Percentiles rank a stretch among this genome's conserved stretches.
These are phyloP conservation scores for Vanrija humicola DNA, from an alignment of 1,284 basidiomycete genomes.

Conservation along the genomic window DNA sequence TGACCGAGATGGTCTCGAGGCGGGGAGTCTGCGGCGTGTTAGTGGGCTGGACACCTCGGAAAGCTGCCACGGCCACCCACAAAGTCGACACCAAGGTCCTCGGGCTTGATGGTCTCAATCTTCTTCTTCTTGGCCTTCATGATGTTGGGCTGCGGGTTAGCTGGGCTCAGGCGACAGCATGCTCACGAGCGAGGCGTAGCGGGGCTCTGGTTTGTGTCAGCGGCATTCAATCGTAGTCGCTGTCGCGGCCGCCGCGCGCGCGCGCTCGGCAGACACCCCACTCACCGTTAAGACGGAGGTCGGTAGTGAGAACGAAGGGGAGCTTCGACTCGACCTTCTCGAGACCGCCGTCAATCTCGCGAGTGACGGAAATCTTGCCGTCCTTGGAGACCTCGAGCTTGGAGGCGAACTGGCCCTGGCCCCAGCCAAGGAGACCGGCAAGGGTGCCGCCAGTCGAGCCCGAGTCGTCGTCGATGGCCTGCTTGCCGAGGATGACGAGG, in stretches of 20 bases:
- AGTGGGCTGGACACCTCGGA: background rate
- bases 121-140: conserved; percentile 99
- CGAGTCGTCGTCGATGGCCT: conserved; percentile 95
- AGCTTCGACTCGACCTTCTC: conserved; percentile 77
- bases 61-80: conserved; percentile 22
- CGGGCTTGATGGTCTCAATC: conserved; percentile 74
- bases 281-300: conserved; percentile 66
- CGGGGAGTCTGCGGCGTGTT: conserved; percentile 54
- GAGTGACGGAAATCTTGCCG: conserved; percentile 68
- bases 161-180: background rate
- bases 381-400: conserved; percentile 74
- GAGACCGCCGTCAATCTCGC: conserved; percentile 93
- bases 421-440: conserved; percentile 86
- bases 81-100: conserved; percentile 65
- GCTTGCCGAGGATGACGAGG: conserved; percentile 95
- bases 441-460: conserved; percentile 99
- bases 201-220: conserved; percentile 62
- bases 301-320: conserved; percentile 88
- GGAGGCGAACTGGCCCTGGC: conserved; percentile 92
- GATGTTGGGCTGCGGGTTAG: conserved; percentile 64
- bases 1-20: conserved; percentile 84
- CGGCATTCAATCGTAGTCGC: background rate
- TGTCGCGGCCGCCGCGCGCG: background rate
- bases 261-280: conserved; percentile 1
- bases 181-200: conserved; percentile 73